Evolutionary conservation across 169 alveolate genomes (phyloP).

Genomic region (Eimeria sp.): DNA sequence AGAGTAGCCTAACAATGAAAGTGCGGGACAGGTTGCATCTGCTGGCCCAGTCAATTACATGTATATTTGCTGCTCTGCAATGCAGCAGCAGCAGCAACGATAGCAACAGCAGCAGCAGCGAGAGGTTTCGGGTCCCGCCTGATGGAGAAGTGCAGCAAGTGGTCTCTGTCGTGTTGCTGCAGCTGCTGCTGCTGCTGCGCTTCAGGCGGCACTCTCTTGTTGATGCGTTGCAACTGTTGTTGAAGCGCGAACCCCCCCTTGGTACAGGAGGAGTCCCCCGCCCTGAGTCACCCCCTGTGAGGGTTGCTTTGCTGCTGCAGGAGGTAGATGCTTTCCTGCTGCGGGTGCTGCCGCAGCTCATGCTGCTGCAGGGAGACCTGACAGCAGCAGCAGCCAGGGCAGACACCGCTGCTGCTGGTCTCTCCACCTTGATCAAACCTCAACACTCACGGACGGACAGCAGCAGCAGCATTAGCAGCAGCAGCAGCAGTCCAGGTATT

Average conservation of each 20-base stretch:
- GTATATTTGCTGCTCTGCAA: constrained; percentile 18
- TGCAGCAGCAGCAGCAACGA: constrained; percentile 5
- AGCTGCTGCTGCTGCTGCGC: constrained; percentile 72
- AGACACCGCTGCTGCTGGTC: constrained; percentile 16
- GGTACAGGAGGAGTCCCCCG: background rate
- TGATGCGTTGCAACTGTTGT: constrained; percentile 32
- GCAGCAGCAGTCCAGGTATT: background rate
- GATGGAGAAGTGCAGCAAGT: constrained; percentile 5
- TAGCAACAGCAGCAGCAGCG: background rate
- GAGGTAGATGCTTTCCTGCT: constrained; percentile 42
- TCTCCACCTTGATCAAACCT: background rate
- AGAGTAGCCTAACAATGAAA: constrained; percentile 25
- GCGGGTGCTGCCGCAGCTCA: constrained; percentile 51
- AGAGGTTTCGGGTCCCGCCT: background rate
- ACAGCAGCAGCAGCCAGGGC: constrained; percentile 25
- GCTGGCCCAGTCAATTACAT: constrained; percentile 6
- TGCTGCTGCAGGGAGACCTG: constrained; percentile 51
- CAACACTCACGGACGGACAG: background rate
- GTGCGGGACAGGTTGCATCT: constrained; percentile 42
- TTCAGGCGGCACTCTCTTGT: constrained; percentile 55
- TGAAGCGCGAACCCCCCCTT: constrained; percentile 36
- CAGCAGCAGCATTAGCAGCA: constrained; percentile 20
- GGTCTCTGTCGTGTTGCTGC: constrained; percentile 30
- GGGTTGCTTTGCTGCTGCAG: constrained; percentile 64
- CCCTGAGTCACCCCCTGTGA: constrained; percentile 21